Conservation (phyloP, 208 protist genomes). For the Trypanosoma scelopori region DNA sequence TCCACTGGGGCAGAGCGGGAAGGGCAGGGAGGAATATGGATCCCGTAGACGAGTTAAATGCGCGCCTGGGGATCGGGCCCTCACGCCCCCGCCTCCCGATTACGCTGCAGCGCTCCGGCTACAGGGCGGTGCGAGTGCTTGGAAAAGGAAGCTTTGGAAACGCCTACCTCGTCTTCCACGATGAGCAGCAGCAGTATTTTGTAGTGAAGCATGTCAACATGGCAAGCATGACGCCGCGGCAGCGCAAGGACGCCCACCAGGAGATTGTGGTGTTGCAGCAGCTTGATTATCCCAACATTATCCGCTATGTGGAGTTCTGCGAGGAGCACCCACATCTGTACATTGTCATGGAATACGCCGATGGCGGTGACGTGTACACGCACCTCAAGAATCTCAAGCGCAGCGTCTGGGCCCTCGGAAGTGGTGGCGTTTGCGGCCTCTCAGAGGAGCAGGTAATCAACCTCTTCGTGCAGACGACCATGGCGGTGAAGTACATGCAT, state of each 20-base stretch:
- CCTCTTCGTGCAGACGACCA: conserved; percentile 81
- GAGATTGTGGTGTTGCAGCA: conserved; percentile 85
- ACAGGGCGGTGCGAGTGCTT: conserved; percentile 59
- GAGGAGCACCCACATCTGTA: conserved; percentile 83
- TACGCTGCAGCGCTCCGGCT: conserved; percentile 67
- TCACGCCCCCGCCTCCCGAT: conserved; percentile 67
- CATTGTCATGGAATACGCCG: conserved; percentile 92
- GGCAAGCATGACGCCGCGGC: conserved; percentile 59
- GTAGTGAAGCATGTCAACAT: conserved; percentile 89
- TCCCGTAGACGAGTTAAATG: conserved; percentile 84
- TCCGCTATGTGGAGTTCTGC: conserved; percentile 82
- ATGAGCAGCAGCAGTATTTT: conserved; percentile 49
- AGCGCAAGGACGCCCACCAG: conserved; percentile 79
- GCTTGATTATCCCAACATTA: conserved; percentile 85
- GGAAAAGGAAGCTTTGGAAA: conserved; percentile 89
- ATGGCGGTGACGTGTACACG: conserved; percentile 82
- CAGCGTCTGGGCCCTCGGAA: conserved; percentile 28
- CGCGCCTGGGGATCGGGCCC: conserved; percentile 81
- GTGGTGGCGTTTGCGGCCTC: conserved; percentile 29
- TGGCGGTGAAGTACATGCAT: conserved; percentile 91
- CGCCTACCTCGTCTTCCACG: conserved; percentile 78
- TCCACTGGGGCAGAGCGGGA: neutral
- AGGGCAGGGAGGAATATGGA: conserved; percentile 46
- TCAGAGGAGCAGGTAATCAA: conserved; percentile 73
- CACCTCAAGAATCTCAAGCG: conserved; percentile 43